These are phyloP conservation scores for Balansia obtecta DNA, from an alignment of 2,329 filamentous ascomycete species.

Conservation along the genomic window DNA sequence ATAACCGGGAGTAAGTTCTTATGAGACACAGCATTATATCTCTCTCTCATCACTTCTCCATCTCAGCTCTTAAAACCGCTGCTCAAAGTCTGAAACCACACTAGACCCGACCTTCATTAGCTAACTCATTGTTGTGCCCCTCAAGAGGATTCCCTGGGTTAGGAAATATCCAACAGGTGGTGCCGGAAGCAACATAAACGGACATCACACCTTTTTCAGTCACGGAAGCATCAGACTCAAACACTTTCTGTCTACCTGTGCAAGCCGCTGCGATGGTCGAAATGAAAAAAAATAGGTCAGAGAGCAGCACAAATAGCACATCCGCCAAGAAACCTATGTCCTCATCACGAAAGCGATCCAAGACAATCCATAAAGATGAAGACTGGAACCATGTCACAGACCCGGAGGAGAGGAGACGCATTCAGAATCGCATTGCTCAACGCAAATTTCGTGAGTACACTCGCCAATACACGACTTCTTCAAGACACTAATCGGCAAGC, in stretches of 20 bases:
- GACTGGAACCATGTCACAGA: constrained; percentile 62
- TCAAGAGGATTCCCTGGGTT: too few relatives aligned
- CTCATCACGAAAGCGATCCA: constrained; percentile 24
- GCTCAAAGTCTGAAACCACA: too few relatives aligned
- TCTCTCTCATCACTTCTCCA: too few relatives aligned
- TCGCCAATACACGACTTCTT: neutral
- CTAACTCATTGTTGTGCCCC: too few relatives aligned
- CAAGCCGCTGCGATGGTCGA: constrained; percentile 1
- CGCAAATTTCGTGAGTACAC: constrained; percentile 55
- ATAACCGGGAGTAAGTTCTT: too few relatives aligned
- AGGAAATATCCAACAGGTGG: too few relatives aligned
- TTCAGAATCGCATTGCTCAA: constrained; percentile 67
- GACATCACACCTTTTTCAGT: neutral
- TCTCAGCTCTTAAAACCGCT: too few relatives aligned
- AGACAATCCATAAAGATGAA: constrained; percentile 33
- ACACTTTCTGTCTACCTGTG: neutral
- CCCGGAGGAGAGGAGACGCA: constrained; percentile 57
- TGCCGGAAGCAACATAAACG: neutral
- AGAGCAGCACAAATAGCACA: constrained; percentile 7
- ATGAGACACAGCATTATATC: too few relatives aligned
- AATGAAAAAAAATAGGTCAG: constrained; percentile 12
- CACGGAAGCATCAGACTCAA: neutral
- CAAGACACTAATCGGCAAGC: constrained; percentile 3
- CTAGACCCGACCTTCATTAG: too few relatives aligned
- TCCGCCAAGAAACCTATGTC: constrained; percentile 16